Evolutionary conservation across 1,284 basidiomycete species (phyloP).

Genomic region (Schizopora paradoxa): DNA sequence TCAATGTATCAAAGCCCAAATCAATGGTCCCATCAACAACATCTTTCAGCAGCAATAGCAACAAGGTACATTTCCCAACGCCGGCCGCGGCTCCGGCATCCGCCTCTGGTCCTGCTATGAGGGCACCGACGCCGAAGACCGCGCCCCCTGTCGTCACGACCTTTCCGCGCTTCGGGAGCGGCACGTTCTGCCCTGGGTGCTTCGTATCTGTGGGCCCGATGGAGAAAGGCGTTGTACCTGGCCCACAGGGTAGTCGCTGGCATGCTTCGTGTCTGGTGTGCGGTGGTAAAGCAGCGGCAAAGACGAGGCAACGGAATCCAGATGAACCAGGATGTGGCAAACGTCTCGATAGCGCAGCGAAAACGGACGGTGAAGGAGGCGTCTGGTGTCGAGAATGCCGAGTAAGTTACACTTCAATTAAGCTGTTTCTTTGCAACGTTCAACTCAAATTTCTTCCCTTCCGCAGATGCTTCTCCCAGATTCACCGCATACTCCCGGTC

Average conservation of each 20-base stretch:
- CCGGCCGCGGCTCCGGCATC: constrained; percentile 4
- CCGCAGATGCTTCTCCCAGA: constrained; percentile 51
- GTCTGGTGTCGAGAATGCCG: constrained; percentile 81
- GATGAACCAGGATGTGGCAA: constrained; percentile 74
- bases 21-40: too few relatives aligned
- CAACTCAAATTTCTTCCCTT: constrained; percentile 10
- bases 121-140: constrained; percentile 7
- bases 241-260: constrained; percentile 75
- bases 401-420: constrained; percentile 34
- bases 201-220: constrained; percentile 65
- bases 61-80: too few relatives aligned
- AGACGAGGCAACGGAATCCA: constrained; percentile 38
- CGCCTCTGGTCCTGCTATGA: constrained; percentile 8
- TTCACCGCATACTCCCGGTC: constrained; percentile 38
- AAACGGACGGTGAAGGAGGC: constrained; percentile 58
- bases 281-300: constrained; percentile 54
- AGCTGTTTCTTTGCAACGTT: constrained; percentile 12
- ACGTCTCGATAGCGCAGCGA: constrained; percentile 76
- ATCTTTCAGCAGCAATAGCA: too few relatives aligned
- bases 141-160: constrained; percentile 27
- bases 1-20: constrained; percentile 1
- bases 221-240: constrained; percentile 77
- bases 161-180: constrained; percentile 63
- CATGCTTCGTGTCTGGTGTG: constrained; percentile 72
- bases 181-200: constrained; percentile 65